These are phyloP conservation scores for Solanum paucissectum DNA, from an alignment of 257 asterid genomes.

Conservation along the genomic window DNA sequence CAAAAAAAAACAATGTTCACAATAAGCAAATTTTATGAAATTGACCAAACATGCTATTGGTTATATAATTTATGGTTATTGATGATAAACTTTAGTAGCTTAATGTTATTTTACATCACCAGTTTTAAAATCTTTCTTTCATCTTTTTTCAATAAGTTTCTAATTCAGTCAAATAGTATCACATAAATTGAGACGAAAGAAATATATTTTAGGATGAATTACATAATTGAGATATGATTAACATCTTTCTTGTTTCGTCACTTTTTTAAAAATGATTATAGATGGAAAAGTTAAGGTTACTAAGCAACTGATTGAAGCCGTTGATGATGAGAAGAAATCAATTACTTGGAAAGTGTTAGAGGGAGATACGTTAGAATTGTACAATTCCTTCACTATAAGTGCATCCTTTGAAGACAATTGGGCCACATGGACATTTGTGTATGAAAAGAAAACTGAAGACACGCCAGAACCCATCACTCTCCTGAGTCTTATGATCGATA, in stretches of 20 bases:
- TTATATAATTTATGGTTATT: background rate
- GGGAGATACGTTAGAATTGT: conserved; percentile 35
- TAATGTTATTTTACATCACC: too few relatives aligned
- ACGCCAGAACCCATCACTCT: conserved; percentile 21
- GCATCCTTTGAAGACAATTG: conserved; percentile 17
- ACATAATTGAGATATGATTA: background rate
- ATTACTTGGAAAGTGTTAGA: conserved; percentile 20
- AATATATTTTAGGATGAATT: background rate
- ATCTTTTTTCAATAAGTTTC: too few relatives aligned
- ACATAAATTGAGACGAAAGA: background rate
- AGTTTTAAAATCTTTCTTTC: too few relatives aligned
- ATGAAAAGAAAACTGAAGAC: conserved; percentile 22
- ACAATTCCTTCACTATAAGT: conserved; percentile 20
- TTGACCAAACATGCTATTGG: too few relatives aligned
- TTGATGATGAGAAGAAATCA: conserved; percentile 29
- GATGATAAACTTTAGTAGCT: background rate
- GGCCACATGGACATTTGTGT: conserved; percentile 28
- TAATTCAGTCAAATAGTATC: background rate
- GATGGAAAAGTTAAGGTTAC: conserved; percentile 27
- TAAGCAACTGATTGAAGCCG: conserved; percentile 24
- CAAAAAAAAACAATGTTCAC: too few relatives aligned
- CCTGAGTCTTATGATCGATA: conserved; percentile 10
- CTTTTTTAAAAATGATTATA: background rate
- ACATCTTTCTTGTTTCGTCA: background rate
- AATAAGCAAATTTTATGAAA: background rate